Conservation (phyloP, 208 protist species). For the Spongospora subterranea region DNA sequence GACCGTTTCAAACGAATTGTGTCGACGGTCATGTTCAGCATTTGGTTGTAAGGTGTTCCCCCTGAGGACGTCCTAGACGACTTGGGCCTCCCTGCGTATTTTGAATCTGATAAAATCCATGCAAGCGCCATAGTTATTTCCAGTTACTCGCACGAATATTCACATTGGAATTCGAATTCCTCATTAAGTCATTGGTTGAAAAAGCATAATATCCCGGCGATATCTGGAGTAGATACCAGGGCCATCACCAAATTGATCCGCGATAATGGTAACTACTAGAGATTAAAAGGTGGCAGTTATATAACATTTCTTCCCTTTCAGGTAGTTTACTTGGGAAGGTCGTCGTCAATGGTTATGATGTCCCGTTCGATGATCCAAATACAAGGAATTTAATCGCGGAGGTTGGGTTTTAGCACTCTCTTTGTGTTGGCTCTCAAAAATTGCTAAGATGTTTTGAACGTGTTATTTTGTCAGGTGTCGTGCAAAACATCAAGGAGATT, state of each 20-base stretch:
- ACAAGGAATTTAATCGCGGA: conserved; percentile 89
- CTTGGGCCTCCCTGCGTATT: conserved; percentile 89
- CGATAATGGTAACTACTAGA: conserved; percentile 88
- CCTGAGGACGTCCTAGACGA: conserved; percentile 79
- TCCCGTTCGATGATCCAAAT: conserved; percentile 91
- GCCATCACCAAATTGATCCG: conserved; percentile 94
- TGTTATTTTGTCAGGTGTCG: conserved; percentile 68
- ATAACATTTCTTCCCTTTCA: conserved; percentile 7
- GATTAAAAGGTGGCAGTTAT: conserved; percentile 82
- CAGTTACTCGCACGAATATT: conserved; percentile 69
- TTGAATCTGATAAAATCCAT: conserved; percentile 89
- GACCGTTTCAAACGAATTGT: conserved; percentile 67
- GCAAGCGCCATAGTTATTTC: conserved; percentile 61
- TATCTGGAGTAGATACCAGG: conserved; percentile 96
- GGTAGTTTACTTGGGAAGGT: conserved; percentile 75
- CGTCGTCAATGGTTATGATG: conserved; percentile 70
- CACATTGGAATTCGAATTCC: conserved; percentile 89
- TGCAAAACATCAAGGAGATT: conserved; percentile 81
- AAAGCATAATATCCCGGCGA: conserved; percentile 90
- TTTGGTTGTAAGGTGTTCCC: background rate
- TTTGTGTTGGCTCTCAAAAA: no score
- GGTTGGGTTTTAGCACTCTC: no score
- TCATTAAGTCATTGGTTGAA: conserved; percentile 76
- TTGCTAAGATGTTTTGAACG: background rate
- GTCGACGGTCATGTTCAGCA: background rate